Evolutionary conservation across 345 rosid genomes (phyloP).

Genomic region (Citrus sinensis): DVS_A1.0 CM039163.1:50930001-50930500

Average conservation of each 20-base stretch:
- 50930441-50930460: no score
- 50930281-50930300: no score
- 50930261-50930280: no score
- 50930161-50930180: slow-evolving; percentile 2
- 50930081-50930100: not conserved
- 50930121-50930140: not conserved
- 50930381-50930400: not conserved
- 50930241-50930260: no score
- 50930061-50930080: not conserved
- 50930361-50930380: not conserved
- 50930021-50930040: slow-evolving; percentile 45
- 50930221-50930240: no score
- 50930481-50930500: no score
- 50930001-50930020: slow-evolving; percentile 49
- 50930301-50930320: no score
- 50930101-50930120: no score
- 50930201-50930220: not conserved
- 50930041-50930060: not conserved
- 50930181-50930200: slow-evolving; percentile 11
- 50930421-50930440: no score
- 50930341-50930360: not conserved
- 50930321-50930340: no score
- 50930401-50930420: not conserved
- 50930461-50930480: no score
- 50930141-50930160: slow-evolving; percentile 6